Base-by-base conservation (phyloP, 352 stramenopile genomes). In the Poterioochromonas sp. region DNA sequence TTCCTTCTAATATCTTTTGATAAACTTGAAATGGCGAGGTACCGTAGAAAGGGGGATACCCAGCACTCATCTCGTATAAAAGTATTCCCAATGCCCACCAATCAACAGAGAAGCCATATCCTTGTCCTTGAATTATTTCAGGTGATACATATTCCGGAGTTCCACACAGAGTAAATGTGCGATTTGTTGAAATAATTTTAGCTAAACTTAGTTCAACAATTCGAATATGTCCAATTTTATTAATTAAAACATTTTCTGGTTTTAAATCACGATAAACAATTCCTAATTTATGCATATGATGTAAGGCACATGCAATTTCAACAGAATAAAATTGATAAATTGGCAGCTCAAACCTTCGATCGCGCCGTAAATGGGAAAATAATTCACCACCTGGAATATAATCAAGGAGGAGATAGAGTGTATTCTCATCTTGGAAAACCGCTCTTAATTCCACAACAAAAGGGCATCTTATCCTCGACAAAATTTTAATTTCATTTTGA, bases 211-310 rank as follows among this genome's bases (percentile, higher is more conserved):
- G 96, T 76, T 97, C 92, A 0, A 88, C 91, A 78, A 97, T 88
- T 80, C 96, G 95, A 58, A 97, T 87, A n/a, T 90, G 88, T 8
- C 92, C 92, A 35, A 53, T 34, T 32, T 43, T 39, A 62, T 76
- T 29, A 8, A 76, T 35, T 35, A 54, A 1, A 44, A 74, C 53
- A 76, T 79, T 81, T 76, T 96, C 91, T 12, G 91, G 91, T 83
- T 97, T 97, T 32, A 97, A 82, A 69, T 95, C 91, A 54, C 92
- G 85, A 79, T 96, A 97, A 79, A 94, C 92, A 79, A 97, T 94
- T 78, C 94, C 86, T 63, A 94, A 85, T n/a, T 82, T 85, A 84
- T 96, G 91, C 40, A 96, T 80, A 78, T 96, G 93, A 34, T 86
- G 79, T 69, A 96, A 88, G 11, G 89, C 90, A 34, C 94, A 83